Evolutionary conservation across 176 grass and related monocot genomes (phyloP).

Genomic region (Oryza meridionalis): DNA sequence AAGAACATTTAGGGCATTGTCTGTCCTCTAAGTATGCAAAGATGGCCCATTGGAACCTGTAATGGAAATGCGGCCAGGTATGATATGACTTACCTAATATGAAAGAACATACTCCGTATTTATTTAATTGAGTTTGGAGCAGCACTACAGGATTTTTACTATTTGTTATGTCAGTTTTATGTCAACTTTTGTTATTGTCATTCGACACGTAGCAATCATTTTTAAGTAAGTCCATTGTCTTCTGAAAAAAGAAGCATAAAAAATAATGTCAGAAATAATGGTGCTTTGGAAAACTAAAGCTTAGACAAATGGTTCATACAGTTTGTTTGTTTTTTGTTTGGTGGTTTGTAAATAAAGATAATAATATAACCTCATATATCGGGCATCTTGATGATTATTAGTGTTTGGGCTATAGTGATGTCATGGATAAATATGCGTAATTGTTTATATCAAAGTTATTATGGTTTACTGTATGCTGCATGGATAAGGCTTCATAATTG

Average conservation of each 20-base stretch:
- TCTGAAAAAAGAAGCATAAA: neutral
- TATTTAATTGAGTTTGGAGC: neutral
- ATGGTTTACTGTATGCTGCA: neutral
- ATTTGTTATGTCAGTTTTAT: neutral
- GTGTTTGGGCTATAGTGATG: neutral
- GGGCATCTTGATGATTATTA: neutral
- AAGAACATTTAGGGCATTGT: neutral
- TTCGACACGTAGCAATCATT: neutral
- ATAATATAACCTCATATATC: neutral
- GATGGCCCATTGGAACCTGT: neutral
- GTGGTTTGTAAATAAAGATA: neutral
- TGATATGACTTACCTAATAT: conserved; percentile 7
- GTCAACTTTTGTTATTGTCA: conserved; percentile 8
- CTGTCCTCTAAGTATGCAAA: neutral
- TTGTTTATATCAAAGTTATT: neutral
- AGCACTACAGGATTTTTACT: neutral
- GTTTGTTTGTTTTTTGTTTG: neutral
- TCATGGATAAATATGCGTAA: conserved; percentile 22
- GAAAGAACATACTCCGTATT: neutral
- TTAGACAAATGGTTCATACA: conserved; percentile 1
- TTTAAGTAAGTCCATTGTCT: conserved; percentile 11
- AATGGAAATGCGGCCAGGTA: neutral
- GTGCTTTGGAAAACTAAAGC: neutral
- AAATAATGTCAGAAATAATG: neutral
- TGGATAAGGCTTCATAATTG: conserved; percentile 20